A percentile compares a stretch with the other conserved stretches of the same genome.
These are phyloP conservation scores for Pestalotiopsis sp. DNA, from an alignment of 2,329 filamentous ascomycete species.

Conservation along the genomic window DNA sequence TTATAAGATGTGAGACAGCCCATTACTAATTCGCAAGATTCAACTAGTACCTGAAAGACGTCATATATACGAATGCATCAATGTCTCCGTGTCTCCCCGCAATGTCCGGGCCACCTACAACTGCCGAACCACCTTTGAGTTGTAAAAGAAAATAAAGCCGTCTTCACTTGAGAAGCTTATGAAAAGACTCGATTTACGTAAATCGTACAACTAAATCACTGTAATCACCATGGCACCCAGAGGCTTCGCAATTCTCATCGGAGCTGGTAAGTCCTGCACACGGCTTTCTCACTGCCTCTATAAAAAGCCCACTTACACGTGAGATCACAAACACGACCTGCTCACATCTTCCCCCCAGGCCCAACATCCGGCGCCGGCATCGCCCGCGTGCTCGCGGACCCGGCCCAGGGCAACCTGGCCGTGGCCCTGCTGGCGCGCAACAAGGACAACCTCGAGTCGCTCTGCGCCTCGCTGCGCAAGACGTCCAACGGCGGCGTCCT, in stretches of 20 bases:
- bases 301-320: background rate
- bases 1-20: background rate
- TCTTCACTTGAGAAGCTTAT: background rate
- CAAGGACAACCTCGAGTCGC: constrained; percentile 43
- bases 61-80: background rate
- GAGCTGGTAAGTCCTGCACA: constrained; percentile 38
- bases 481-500: constrained; percentile 43
- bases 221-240: background rate
- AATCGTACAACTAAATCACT: no score
- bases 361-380: constrained; percentile 56
- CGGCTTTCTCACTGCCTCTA: background rate
- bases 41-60: constrained; percentile 6
- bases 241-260: constrained; percentile 53
- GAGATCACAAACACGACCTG: background rate
- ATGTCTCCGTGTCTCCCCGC: background rate
- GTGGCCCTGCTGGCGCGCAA: constrained; percentile 56
- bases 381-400: constrained; percentile 52
- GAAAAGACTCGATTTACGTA: no score
- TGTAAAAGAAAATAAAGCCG: background rate
- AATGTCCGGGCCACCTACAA: background rate
- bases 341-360: background rate
- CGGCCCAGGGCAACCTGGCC: constrained; percentile 56
- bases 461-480: constrained; percentile 42
- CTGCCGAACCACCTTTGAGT: background rate
- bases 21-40: background rate